Evolutionary conservation across 2,329 filamentous ascomycete genomes (phyloP), one percentile per base, ranked within the genome.

Genomic region (Aspergillus neotritici): DNA sequence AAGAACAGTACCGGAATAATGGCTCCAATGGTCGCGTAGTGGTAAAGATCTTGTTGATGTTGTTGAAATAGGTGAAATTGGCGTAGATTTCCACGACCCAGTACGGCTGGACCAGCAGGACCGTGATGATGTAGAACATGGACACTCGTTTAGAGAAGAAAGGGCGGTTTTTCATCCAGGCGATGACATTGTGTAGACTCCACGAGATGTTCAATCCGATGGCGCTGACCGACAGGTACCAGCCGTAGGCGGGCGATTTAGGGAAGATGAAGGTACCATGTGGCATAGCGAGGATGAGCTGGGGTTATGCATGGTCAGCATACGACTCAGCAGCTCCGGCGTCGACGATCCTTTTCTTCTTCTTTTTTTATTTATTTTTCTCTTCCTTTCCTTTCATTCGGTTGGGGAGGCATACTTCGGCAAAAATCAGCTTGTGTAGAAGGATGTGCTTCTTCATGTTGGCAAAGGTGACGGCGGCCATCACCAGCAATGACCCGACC

Each of bases 81-180:
- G 79, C 78, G 45, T 79, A 79, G 10, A 83, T 81, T 58, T 84
- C 81, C 2, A 82, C 57, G 4, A 82, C 57, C 79, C 81, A 84
- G 53, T 83, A 83, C 0, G 79, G 78, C 49, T 81, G 77, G 9
- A 71, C 78, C 2, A 81, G 63, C 9, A 78, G 63, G 33, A 84
- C 71, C 0, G 76, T 82, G 34, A 68, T 66, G 39, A 84, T 79
- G 55, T 82, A 84, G 43, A 82, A 60, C 8, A 67, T 55, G 36
- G 73, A 79, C 25, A 72, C 70, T 6, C 67, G 63, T 25, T 63
- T 68, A 3, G 69, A 68, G 6, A 83, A 65, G 52, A 83, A 82
- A 0, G 80, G 80, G 41, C 73, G 75, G 49, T 77, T 80, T 62
- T 84, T 84, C 62, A 84, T 75, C 81, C 80, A 84, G 1, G 80